Conservation (phyloP, 2,329 filamentous ascomycete species). For the Hymenoscyphus albidus region DNA sequence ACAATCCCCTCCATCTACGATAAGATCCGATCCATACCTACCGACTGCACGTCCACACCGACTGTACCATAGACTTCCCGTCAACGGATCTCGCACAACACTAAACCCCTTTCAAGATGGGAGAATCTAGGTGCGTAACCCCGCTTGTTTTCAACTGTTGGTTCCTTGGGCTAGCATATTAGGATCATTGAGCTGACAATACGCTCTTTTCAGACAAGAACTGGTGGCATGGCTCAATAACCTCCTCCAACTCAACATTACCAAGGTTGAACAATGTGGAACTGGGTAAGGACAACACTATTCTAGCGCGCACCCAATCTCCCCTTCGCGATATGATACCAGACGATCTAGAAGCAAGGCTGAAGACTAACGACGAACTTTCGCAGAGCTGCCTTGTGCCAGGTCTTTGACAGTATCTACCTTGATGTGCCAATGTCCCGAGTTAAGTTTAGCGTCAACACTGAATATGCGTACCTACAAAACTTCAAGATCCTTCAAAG, state of each 20-base stretch:
- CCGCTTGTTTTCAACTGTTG: background rate
- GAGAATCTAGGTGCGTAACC: constrained; percentile 34
- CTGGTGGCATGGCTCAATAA: constrained; percentile 95
- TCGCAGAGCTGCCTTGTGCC: constrained; percentile 86
- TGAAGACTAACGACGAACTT: background rate
- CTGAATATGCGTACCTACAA: constrained; percentile 94
- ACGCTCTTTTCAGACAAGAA: constrained; percentile 68
- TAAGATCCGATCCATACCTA: background rate
- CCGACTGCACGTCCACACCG: background rate
- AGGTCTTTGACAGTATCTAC: constrained; percentile 98
- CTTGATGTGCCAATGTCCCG: constrained; percentile 89
- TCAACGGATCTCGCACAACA: background rate
- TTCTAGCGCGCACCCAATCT: constrained; percentile 33
- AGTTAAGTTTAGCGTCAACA: constrained; percentile 98
- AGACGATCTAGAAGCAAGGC: constrained; percentile 17
- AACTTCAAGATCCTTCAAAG: constrained; percentile 98
- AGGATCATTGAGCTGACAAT: constrained; percentile 19
- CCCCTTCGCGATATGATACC: constrained; percentile 5
- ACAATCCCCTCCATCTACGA: background rate
- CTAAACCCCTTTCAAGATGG: constrained; percentile 27
- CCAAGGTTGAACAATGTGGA: constrained; percentile 98
- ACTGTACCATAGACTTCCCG: background rate
- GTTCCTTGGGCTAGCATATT: background rate
- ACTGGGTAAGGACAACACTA: constrained; percentile 67
- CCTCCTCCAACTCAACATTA: constrained; percentile 95